These are phyloP conservation scores for Tagetes erecta DNA, from an alignment of 129 eudicot genomes.

Conservation along the genomic window DNA sequence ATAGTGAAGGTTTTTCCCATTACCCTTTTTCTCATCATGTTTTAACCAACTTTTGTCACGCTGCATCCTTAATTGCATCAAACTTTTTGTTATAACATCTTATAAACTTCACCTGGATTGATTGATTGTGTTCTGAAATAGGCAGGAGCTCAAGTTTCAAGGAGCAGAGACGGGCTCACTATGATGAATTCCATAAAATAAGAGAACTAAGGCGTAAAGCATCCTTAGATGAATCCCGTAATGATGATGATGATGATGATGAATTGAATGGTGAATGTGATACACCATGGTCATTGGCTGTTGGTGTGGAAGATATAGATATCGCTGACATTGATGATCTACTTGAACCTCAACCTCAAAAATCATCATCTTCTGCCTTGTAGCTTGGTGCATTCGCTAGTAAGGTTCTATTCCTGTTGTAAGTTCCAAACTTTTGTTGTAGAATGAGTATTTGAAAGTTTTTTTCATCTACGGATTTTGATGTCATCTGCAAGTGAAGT, in stretches of 20 bases:
- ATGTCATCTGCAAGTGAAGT: not conserved
- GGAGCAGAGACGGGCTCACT: slow-evolving; percentile 86
- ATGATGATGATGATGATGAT: slow-evolving; percentile 59
- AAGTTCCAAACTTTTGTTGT: slow-evolving; percentile 23
- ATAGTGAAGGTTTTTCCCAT: slow-evolving; percentile 45
- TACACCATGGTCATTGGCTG: slow-evolving; percentile 44
- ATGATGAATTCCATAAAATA: slow-evolving; percentile 80
- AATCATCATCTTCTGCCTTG: slow-evolving; percentile 18
- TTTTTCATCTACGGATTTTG: not conserved
- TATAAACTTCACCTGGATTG: too few species aligned
- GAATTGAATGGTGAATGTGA: slow-evolving; percentile 32
- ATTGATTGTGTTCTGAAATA: slow-evolving; percentile 35
- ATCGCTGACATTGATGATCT: slow-evolving; percentile 32
- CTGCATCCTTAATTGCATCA: slow-evolving; percentile 3
- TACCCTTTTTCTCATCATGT: not conserved
- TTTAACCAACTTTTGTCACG: not conserved
- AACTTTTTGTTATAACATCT: too few species aligned
- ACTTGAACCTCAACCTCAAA: slow-evolving; percentile 21
- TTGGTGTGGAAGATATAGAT: slow-evolving; percentile 55
- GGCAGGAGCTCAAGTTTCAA: slow-evolving; percentile 61
- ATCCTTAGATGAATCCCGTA: slow-evolving; percentile 48
- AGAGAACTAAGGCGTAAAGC: slow-evolving; percentile 70
- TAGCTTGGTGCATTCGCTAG: not conserved
- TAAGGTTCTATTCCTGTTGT: slow-evolving; percentile 5
- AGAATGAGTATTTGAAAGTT: not conserved